phyloP scores from a whole-genome alignment of 352 stramenopile species.

The Phytophthora aleatoria region DNA sequence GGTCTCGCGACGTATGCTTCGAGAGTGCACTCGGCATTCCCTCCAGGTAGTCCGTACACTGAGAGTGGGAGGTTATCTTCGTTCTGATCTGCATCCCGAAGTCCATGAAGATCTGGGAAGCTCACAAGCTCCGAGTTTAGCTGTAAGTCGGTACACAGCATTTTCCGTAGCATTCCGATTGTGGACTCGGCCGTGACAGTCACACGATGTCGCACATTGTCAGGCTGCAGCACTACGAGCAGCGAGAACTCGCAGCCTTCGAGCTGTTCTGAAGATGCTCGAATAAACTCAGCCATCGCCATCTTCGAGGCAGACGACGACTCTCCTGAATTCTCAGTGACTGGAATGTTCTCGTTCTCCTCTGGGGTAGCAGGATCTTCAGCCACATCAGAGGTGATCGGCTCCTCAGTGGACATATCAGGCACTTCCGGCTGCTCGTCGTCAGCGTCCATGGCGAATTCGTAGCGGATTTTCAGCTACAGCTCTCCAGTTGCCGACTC shows the following conservation, averaged over 20 bases:
- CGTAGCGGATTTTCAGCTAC: neutral
- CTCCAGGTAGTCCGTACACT: slow-evolving; percentile 38
- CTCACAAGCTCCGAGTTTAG: slow-evolving; percentile 58
- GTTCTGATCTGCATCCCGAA: slow-evolving; percentile 29
- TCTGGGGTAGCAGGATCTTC: slow-evolving; percentile 28
- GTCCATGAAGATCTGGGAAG: slow-evolving; percentile 60
- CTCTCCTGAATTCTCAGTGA: slow-evolving; percentile 6
- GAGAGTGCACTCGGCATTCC: slow-evolving; percentile 44
- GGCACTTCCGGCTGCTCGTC: slow-evolving; percentile 5
- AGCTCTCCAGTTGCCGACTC: neutral
- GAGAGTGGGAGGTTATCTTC: slow-evolving; percentile 47
- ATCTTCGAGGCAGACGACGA: slow-evolving; percentile 19
- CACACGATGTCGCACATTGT: slow-evolving; percentile 77
- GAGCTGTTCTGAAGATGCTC: slow-evolving; percentile 23
- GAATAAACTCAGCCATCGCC: slow-evolving; percentile 43
- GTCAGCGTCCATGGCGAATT: slow-evolving; percentile 21
- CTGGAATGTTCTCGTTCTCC: slow-evolving; percentile 11
- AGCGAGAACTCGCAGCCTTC: slow-evolving; percentile 52
- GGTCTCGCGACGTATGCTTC: slow-evolving; percentile 55
- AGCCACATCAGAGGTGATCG: neutral
- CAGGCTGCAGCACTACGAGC: slow-evolving; percentile 73
- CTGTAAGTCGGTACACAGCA: slow-evolving; percentile 67
- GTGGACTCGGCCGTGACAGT: slow-evolving; percentile 54
- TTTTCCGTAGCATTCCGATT: slow-evolving; percentile 52
- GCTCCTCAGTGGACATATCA: slow-evolving; percentile 15